Evolutionary conservation across 257 asterid genomes (phyloP), one percentile per base, ranked within the genome.

Genomic region (Salvia splendens): DNA sequence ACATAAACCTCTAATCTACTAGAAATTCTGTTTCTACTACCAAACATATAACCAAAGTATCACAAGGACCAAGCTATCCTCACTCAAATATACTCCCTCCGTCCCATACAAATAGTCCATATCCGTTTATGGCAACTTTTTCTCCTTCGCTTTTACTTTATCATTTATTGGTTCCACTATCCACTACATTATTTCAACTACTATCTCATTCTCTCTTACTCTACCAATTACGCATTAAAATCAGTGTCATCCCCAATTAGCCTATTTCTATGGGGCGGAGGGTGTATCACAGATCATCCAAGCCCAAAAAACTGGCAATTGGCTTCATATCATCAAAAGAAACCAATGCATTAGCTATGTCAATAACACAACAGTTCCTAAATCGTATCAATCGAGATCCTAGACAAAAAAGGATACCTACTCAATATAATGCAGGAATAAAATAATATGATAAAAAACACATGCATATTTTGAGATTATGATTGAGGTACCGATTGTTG

Each of bases 401-500:
- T 38, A 14, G 30, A n/a, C 54, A 67, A n/a, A n/a, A 40, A 47
- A 38, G 20, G 0, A 72, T 30, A n/a, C 20, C 55, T 15, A 33
- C 14, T 38, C 63, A 48, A 51, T 3, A 69, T 42, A 69, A 63
- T 50, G 24, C 16, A 54, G 46, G 57, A 32, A 17, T 51, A 5
- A 15, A 52, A 35, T 5, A 5, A 55, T 3, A 6, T 12, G 8
- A 64, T 16, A 66, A 20, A 24, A 17, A 20, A n/a, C 32, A 46
- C 8, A 30, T 0, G 8, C 50, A 46, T n/a, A 56, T 3, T 30
- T 3, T 17, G 30, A 52, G 11, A 62, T 62, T 35, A 4, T 33
- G 16, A 53, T 48, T 12, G 56, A 52, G 55, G 50, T 83, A 80
- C 87, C 85, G 35, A 83, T 83, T 33, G 96, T 92, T 5, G 98